These are phyloP conservation scores for Calonectria honghensis DNA, from an alignment of 2,329 filamentous ascomycete genomes.

Conservation along the genomic window DNA sequence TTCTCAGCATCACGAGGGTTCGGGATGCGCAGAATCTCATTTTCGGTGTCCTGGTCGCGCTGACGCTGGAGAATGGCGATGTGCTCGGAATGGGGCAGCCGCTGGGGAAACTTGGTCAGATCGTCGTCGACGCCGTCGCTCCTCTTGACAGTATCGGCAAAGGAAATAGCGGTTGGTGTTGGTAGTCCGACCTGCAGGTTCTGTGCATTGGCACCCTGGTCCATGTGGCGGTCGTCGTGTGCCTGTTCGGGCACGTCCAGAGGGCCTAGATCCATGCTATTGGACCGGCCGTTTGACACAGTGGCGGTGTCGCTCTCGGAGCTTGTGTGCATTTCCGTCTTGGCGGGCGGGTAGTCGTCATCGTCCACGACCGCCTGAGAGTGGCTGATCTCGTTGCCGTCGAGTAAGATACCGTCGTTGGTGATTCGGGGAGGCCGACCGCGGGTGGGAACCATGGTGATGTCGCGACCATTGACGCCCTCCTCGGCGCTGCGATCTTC, in stretches of 20 bases:
- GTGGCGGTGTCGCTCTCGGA: conserved; percentile 64
- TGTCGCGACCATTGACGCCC: conserved; percentile 79
- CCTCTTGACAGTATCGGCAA: conserved; percentile 79
- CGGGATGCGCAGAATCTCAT: conserved; percentile 87
- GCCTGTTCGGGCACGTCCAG: conserved; percentile 48
- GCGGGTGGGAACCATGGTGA: conserved; percentile 78
- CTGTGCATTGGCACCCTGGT: conserved; percentile 41
- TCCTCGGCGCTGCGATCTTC: conserved; percentile 72
- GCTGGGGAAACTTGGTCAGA: conserved; percentile 68
- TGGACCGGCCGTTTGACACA: conserved; percentile 54
- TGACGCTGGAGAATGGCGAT: conserved; percentile 93
- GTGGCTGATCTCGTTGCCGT: conserved; percentile 52
- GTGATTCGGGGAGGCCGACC: conserved; percentile 74
- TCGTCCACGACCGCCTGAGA: conserved; percentile 56
- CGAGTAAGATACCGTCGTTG: conserved; percentile 75
- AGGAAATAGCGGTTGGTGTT: conserved; percentile 72
- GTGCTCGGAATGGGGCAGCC: conserved; percentile 81
- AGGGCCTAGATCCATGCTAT: conserved; percentile 51
- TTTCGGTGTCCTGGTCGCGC: conserved; percentile 79
- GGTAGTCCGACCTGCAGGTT: conserved; percentile 33
- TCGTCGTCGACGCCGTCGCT: conserved; percentile 74
- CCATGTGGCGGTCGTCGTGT: conserved; percentile 31
- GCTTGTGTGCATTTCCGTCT: conserved; percentile 49
- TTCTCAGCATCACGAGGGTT: conserved; percentile 93
- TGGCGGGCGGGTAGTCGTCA: conserved; percentile 54